Evolutionary conservation across 164 flowering plant genomes (phyloP).

Genomic region (Stephania cephalantha): DNA sequence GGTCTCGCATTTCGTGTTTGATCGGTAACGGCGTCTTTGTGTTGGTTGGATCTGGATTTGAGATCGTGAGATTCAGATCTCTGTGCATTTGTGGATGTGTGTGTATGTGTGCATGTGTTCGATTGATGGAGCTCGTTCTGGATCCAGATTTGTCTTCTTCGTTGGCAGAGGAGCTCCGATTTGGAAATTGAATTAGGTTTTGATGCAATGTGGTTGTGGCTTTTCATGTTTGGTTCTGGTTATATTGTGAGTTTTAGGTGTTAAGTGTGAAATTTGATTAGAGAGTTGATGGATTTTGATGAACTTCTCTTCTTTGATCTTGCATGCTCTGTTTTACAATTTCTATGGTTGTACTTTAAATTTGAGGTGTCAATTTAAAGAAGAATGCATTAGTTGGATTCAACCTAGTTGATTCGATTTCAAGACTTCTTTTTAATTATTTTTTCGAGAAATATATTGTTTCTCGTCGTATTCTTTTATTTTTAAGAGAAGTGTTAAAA

Average conservation of each 20-base stretch:
- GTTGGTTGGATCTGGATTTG: neutral
- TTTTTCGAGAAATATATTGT: too few relatives aligned
- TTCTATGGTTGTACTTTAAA: neutral
- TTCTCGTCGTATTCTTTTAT: too few relatives aligned
- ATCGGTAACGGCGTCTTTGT: neutral
- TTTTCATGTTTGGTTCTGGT: too few relatives aligned
- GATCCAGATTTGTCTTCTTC: neutral
- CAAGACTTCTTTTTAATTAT: too few relatives aligned
- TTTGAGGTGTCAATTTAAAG: too few relatives aligned
- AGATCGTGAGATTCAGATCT: neutral
- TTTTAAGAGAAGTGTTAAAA: too few relatives aligned
- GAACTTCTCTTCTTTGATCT: neutral
- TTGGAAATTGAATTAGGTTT: neutral
- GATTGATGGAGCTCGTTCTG: neutral
- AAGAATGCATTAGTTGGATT: too few relatives aligned
- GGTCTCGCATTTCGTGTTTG: neutral
- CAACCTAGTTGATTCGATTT: too few relatives aligned
- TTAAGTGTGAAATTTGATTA: neutral
- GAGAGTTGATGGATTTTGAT: neutral
- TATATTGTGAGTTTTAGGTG: too few relatives aligned
- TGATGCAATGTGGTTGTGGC: too few relatives aligned
- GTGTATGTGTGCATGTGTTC: neutral
- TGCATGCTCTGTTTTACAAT: neutral
- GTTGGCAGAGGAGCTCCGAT: neutral
- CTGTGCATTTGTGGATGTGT: neutral